Base-by-base conservation (phyloP, 768 basidiomycete species). In the Lentinula edodes region DNA sequence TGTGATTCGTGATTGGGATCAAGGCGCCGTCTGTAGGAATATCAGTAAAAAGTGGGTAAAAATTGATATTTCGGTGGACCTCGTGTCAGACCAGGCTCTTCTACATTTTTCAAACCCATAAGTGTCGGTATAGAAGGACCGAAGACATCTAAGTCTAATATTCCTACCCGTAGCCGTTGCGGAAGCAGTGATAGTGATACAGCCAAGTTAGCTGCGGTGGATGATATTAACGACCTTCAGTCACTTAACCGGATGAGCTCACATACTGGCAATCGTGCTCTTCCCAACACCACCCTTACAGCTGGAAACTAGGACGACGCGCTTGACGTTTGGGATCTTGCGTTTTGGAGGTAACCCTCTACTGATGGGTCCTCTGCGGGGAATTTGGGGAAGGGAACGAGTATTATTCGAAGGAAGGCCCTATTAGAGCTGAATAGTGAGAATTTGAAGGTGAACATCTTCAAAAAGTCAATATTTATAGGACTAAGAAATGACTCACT, bases 241-340 rank as follows among this genome's bases (percentile, higher is more conserved):
- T 18, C 8, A 53, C 28, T 12, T 60, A 41, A 55, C 41, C 35
- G 9, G 41, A 61, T 35, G 34, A 35, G 53, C 10, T 28, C 34
- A 68, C 81, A 42, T 63, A 95, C 94, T 90, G 60, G 95, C 92
- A 36, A 98, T 79, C 0, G 94, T 98, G 63, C 92, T 94, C 74
- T 97, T 98, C 16, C 95, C 95, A 16, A 97, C 95, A 1, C 95
- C 95, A 28, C 96, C 96, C 70, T 98, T 98, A 5, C 94, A 95
- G 65, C 91, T 93, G 7, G 94, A 91, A 0, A 98, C 93, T 2
- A 84, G 89, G 4, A 98, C 69, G 15, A 95, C 86, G 63, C 87
- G 86, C 66, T 87, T 86, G 6, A 94, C 95, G 66, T 96, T 77
- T 0, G 87, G 80, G 54, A 91, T 84, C 0, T 76, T 68, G 38